Evolutionary conservation across 345 rosid species (phyloP).

Genomic region (Mallotus nudiflorus): DNA sequence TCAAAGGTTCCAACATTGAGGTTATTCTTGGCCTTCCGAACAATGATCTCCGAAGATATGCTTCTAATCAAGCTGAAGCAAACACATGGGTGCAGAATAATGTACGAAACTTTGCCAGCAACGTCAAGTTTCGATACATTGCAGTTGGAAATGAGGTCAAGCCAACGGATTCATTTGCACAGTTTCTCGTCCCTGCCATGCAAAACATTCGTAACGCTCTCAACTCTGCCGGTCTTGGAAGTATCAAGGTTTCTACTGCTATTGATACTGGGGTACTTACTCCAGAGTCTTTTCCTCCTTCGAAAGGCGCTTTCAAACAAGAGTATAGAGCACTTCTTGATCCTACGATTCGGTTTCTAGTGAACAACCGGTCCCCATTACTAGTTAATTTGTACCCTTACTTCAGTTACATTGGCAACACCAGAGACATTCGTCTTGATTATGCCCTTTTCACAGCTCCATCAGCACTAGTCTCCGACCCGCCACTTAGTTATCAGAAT

Average conservation of each 20-base stretch:
- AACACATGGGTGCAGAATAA: not conserved
- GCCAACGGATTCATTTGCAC: not conserved
- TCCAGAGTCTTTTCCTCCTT: not conserved
- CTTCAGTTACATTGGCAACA: not conserved
- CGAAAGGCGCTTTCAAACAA: not conserved
- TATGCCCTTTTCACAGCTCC: constrained; percentile 1
- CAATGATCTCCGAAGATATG: not conserved
- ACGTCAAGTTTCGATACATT: not conserved
- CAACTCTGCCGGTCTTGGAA: not conserved
- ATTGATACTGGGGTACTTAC: not conserved
- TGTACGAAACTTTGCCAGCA: not conserved
- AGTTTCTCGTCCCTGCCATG: not conserved
- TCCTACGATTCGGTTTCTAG: not conserved
- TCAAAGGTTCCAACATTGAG: not conserved
- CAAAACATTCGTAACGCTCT: not conserved
- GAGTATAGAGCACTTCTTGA: not conserved
- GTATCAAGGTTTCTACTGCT: not conserved
- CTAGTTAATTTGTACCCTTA: not conserved
- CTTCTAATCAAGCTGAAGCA: not conserved
- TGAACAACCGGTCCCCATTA: not conserved
- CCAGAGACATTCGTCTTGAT: not conserved
- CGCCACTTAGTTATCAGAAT: not conserved
- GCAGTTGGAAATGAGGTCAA: not conserved
- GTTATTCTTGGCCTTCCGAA: not conserved
- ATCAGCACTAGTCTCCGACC: not conserved